Percentiles rank a stretch among this genome's conserved stretches.
phyloP scores from a whole-genome alignment of 805 yeast species.

The Grigorovia yakushimaensis region DNA sequence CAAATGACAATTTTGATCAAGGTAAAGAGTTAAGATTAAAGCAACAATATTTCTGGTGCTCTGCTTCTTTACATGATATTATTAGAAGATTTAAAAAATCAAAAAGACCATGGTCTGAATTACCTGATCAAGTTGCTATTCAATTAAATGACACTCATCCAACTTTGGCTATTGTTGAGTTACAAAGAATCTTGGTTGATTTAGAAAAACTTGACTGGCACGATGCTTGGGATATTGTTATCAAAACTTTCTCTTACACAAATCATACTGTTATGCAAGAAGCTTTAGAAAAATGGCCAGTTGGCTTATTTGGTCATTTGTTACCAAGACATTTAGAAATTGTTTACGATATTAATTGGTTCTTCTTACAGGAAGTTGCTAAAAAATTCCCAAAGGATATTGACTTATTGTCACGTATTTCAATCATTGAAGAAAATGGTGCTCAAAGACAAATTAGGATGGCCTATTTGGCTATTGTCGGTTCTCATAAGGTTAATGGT shows the following conservation, averaged over 20 bases:
- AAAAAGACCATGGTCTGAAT: conserved; percentile 66
- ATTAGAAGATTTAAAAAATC: conserved; percentile 81
- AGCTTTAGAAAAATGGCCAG: conserved; percentile 94
- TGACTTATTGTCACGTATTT: conserved; percentile 54
- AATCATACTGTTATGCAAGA: conserved; percentile 93
- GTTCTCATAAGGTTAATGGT: conserved; percentile 90
- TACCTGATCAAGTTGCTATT: conserved; percentile 79
- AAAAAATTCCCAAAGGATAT: conserved; percentile 66
- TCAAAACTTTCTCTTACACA: conserved; percentile 78
- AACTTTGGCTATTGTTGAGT: conserved; percentile 80
- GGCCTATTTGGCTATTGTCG: conserved; percentile 87
- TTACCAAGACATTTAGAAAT: conserved; percentile 89
- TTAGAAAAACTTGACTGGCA: conserved; percentile 75
- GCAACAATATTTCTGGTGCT: conserved; percentile 95
- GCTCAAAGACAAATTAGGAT: conserved; percentile 76
- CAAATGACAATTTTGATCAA: conserved; percentile 83
- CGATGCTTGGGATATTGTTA: conserved; percentile 77
- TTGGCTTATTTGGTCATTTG: conserved; percentile 63
- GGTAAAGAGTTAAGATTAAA: conserved; percentile 89
- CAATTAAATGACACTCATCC: conserved; percentile 95
- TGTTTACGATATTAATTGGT: conserved; percentile 74
- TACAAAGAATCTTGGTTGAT: conserved; percentile 79
- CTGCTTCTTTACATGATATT: conserved; percentile 86
- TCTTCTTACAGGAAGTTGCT: conserved; percentile 69
- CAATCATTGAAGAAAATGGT: conserved; percentile 65